Conservation (phyloP, 768 basidiomycete genomes). For the Pisolithus albus region DNA sequence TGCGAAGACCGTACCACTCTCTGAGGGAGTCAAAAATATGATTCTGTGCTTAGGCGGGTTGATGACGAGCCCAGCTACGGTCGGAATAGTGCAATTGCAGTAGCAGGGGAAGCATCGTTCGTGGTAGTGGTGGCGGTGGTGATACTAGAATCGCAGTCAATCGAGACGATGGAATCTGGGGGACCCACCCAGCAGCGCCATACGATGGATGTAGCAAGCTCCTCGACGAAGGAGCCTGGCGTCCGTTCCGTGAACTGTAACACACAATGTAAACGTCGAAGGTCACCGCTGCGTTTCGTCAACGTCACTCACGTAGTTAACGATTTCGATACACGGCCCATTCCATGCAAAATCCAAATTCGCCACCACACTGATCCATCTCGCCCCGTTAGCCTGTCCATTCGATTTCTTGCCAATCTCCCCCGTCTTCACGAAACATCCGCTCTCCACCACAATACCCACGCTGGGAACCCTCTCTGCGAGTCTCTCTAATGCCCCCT, state of each 20-base stretch:
- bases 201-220: conserved; percentile 73
- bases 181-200: conserved; percentile 78
- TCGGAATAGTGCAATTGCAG: no score
- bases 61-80: conserved; percentile 69
- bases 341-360: no score
- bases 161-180: conserved; percentile 12
- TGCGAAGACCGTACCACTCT: no score
- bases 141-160: not conserved
- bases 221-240: conserved; percentile 78
- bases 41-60: conserved; percentile 88
- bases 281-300: no score
- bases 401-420: no score
- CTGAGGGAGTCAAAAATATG: conserved; percentile 79
- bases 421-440: conserved; percentile 68
- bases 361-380: no score
- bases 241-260: conserved; percentile 42
- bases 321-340: no score
- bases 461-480: conserved; percentile 55
- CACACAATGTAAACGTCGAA: no score
- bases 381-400: no score
- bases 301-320: no score
- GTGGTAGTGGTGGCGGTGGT: conserved; percentile 17
- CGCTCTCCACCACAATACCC: conserved; percentile 85
- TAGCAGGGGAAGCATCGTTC: not conserved
- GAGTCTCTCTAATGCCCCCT: conserved; percentile 57